Percentiles rank a stretch among this genome's conserved stretches.
These are phyloP conservation scores for Saksenaea oblongispora DNA, from an alignment of 371 early-diverging fungal species.

Conservation along the genomic window DNA sequence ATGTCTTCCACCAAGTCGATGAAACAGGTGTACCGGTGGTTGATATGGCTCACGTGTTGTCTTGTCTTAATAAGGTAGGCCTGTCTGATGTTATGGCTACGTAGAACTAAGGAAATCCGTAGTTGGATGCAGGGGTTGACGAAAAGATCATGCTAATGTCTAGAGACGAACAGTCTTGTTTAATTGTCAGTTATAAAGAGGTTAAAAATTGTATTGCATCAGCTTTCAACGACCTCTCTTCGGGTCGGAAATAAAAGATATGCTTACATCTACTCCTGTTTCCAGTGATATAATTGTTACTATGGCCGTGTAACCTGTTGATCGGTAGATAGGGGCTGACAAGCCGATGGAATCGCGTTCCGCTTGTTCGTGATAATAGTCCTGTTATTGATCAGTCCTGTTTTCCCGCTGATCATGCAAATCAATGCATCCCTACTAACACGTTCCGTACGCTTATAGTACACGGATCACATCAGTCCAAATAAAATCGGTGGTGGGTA, in stretches of 20 bases:
- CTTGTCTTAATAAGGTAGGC: constrained; percentile 93
- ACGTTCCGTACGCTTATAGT: no score
- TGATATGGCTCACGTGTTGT: constrained; percentile 90
- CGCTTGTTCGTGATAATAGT: no score
- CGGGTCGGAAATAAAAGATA: constrained; percentile 22
- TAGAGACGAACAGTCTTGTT: constrained; percentile 91
- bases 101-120: background rate
- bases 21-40: constrained; percentile 83
- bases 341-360: no score
- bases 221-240: constrained; percentile 75
- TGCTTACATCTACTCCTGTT: background rate
- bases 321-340: no score
- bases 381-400: no score
- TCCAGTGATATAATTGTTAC: background rate
- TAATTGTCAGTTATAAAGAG: constrained; percentile 91
- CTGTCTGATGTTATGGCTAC: background rate
- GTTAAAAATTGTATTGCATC: constrained; percentile 85
- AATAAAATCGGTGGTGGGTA: no score
- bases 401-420: no score
- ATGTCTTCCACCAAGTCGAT: constrained; percentile 95
- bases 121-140: constrained; percentile 92
- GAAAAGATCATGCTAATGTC: constrained; percentile 92
- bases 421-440: no score
- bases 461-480: no score
- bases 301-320: no score